Percentiles rank a stretch among this genome's conserved stretches.
Conservation (phyloP, 345 rosid genomes). For the Salix exigua region DNA sequence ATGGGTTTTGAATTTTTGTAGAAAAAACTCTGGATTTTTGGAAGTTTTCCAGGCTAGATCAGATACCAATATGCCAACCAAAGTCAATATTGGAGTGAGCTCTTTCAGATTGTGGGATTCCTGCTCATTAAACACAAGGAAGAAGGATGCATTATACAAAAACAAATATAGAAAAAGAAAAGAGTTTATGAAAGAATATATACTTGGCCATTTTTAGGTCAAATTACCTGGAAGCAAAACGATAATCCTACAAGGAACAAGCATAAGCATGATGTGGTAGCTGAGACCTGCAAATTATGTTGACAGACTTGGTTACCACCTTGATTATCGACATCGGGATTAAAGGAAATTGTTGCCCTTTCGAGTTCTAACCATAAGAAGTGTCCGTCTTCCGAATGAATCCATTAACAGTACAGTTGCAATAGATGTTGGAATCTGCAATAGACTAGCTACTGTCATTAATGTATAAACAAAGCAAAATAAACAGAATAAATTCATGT, state of each 20-base stretch:
- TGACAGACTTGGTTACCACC: neutral
- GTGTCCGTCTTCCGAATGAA: conserved; percentile 29
- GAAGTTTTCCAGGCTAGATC: neutral
- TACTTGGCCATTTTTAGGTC: neutral
- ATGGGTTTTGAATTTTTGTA: too few species aligned
- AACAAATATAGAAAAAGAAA: neutral
- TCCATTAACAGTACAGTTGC: conserved; percentile 21
- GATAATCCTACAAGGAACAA: conserved; percentile 21
- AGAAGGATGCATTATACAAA: neutral
- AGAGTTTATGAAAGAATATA: neutral
- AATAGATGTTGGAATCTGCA: conserved; percentile 20
- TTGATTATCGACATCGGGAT: neutral
- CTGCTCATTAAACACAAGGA: conserved; percentile 10
- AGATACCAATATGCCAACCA: conserved; percentile 37
- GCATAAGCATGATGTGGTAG: conserved; percentile 14
- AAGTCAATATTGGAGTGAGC: conserved; percentile 29
- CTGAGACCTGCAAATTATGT: conserved; percentile 16
- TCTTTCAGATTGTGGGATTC: conserved; percentile 17
- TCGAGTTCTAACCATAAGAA: conserved; percentile 25
- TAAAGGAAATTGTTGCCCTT: neutral
- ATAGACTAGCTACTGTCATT: neutral
- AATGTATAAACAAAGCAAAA: neutral
- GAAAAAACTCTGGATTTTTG: neutral
- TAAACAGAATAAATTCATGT: neutral
- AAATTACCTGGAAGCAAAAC: conserved; percentile 23